Evolutionary conservation across 495 filamentous ascomycete species (phyloP).

Genomic region (Penicillium steckii): DNA sequence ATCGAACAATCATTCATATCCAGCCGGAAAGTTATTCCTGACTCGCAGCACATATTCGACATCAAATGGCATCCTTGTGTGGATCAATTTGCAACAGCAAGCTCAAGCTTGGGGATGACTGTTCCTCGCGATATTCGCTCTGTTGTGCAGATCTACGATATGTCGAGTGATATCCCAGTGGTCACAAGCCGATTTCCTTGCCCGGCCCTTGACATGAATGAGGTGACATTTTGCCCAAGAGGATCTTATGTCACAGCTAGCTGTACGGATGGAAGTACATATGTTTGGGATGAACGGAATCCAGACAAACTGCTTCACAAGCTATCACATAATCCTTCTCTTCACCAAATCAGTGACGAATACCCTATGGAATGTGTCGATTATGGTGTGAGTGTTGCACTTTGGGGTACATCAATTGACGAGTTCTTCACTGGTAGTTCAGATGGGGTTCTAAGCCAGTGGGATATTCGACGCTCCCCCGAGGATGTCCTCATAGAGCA

Average conservation of each 20-base stretch:
- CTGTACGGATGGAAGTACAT: conserved; percentile 79
- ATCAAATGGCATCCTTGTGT: conserved; percentile 71
- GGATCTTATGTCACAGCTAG: conserved; percentile 71
- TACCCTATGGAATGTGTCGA: conserved; percentile 65
- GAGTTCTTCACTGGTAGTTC: conserved; percentile 88
- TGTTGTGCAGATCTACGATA: conserved; percentile 53
- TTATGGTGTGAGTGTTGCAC: conserved; percentile 74
- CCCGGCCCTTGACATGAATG: conserved; percentile 82
- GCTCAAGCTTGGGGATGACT: conserved; percentile 18
- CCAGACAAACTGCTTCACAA: conserved; percentile 57
- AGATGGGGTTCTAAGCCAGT: conserved; percentile 82
- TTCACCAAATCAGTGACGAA: conserved; percentile 59
- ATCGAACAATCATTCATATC: conserved; percentile 47
- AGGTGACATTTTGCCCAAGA: conserved; percentile 57
- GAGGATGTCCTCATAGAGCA: conserved; percentile 65
- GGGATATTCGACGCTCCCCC: conserved; percentile 68
- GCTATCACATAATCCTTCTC: conserved; percentile 65
- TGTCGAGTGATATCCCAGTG: background rate
- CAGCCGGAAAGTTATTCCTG: conserved; percentile 43
- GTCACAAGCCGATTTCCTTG: conserved; percentile 55
- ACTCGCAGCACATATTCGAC: conserved; percentile 75
- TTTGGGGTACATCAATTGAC: conserved; percentile 71
- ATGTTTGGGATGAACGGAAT: conserved; percentile 79
- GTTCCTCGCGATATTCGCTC: conserved; percentile 37
- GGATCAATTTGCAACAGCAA: conserved; percentile 59